These are phyloP conservation scores for Hemerocallis citrina DNA, from an alignment of 106 monocot genomes.

Conservation along the genomic window DNA sequence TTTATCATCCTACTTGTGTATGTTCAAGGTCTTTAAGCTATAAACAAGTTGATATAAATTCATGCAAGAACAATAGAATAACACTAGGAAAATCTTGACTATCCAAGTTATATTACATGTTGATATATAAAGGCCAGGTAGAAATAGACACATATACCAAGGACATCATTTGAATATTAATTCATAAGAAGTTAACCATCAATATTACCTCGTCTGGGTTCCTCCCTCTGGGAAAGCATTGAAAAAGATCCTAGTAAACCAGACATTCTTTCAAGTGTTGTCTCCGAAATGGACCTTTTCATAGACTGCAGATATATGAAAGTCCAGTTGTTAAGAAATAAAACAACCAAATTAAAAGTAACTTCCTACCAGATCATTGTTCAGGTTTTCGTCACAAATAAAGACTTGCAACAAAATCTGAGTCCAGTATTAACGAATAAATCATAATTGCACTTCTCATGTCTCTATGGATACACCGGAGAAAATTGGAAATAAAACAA, in stretches of 20 bases:
- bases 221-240: conserved; percentile 45
- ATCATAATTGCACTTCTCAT: too few species aligned
- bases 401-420: too few species aligned
- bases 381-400: too few species aligned
- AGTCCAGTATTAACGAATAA: too few species aligned
- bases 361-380: too few species aligned
- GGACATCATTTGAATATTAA: background rate
- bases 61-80: background rate
- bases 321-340: conserved; percentile 4
- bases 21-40: too few species aligned
- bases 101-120: background rate
- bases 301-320: conserved; percentile 31
- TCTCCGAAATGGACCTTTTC: conserved; percentile 66
- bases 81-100: background rate
- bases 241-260: conserved; percentile 60
- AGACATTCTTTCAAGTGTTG: conserved; percentile 58
- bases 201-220: conserved; percentile 44
- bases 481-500: too few species aligned
- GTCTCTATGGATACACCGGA: too few species aligned
- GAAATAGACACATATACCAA: background rate
- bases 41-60: background rate
- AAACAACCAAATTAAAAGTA: too few species aligned
- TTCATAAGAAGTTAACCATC: background rate
- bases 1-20: too few species aligned
- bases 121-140: background rate